Percentiles rank a stretch among this genome's conserved stretches.
These are phyloP conservation scores for Laburnicola sp. DNA, from an alignment of 2,329 filamentous ascomycete genomes.

Conservation along the genomic window DNA sequence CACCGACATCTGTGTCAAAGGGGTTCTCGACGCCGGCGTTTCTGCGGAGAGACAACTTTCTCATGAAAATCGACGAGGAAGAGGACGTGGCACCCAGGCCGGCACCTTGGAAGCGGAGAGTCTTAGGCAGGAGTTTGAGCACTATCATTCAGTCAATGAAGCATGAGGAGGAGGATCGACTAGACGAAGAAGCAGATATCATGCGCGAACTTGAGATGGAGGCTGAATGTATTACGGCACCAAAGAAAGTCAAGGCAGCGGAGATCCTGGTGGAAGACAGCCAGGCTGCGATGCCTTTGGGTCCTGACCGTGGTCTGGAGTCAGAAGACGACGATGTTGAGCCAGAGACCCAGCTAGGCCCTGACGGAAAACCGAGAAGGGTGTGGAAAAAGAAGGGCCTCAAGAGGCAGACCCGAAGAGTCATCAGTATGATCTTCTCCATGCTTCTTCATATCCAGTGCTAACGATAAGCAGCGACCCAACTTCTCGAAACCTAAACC, in stretches of 20 bases:
- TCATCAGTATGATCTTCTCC: slow-evolving; percentile 55
- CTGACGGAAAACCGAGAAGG: slow-evolving; percentile 62
- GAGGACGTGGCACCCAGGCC: slow-evolving; percentile 38
- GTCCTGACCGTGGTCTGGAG: slow-evolving; percentile 47
- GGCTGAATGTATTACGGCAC: slow-evolving; percentile 29
- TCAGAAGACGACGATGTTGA: slow-evolving; percentile 63
- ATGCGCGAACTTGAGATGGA: slow-evolving; percentile 69
- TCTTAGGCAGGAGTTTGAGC: slow-evolving; percentile 69
- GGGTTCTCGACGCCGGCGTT: slow-evolving; percentile 72
- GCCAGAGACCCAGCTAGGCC: slow-evolving; percentile 45
- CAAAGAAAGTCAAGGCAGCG: slow-evolving; percentile 31
- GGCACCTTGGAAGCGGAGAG: slow-evolving; percentile 49
- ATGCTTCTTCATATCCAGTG: not conserved
- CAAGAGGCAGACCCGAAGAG: slow-evolving; percentile 73
- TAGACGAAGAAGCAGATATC: slow-evolving; percentile 75
- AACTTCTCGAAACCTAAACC: slow-evolving; percentile 50
- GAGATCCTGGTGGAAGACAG: slow-evolving; percentile 49
- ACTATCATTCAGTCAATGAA: slow-evolving; percentile 72
- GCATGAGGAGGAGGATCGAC: slow-evolving; percentile 54
- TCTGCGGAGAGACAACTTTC: slow-evolving; percentile 57
- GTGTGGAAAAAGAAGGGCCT: slow-evolving; percentile 82
- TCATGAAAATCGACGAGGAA: slow-evolving; percentile 62
- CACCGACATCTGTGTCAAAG: slow-evolving; percentile 38
- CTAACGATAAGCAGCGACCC: slow-evolving; percentile 43
- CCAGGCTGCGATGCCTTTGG: slow-evolving; percentile 50